Base-by-base conservation (phyloP, 768 basidiomycete species). In the Paxillus rubicundulus region DNA sequence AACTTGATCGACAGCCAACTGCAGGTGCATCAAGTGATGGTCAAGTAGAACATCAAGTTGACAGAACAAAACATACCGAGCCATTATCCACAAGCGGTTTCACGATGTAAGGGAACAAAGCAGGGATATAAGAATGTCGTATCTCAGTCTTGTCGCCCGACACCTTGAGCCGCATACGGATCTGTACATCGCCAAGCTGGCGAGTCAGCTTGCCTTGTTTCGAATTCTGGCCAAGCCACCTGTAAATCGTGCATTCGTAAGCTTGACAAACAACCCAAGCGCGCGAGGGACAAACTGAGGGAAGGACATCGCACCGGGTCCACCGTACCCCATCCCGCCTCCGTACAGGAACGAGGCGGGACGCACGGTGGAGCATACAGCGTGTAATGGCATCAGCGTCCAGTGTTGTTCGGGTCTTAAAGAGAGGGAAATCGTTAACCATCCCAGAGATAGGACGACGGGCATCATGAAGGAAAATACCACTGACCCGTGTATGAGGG, bases 171-270 rank as follows among this genome's bases (percentile, higher is more conserved):
- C 97, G 86, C 97, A 98, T 97, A 45, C 88, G 87, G 40, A 92
- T 89, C 69, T 98, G 96, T 9, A 98, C 85, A 53, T 99, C 97
- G 34, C 80, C 81, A 16, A 99, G 76, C 57, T 89, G 86, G 34
- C 95, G 81, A 49, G 66, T 75, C 1, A 98, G 79, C 62, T 96
- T 97, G 57, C 63, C 77, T 68, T 90, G 87, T 64, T 95, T 96
- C 52, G 97, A 98, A 70, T 98, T 98, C 65, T 98, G 93, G 9
- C 96, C 96, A 12, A 99, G 84, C 92, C 93, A 99, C 63, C 95
- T 98, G 60, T 3, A 38, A 21, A 56, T 37, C 16, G 13, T 10
- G 49, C 49, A 13, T 36, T 10, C 42, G 8, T 47, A 41, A 47
- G 34, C 21, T n/a, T 4, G 16, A 50, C 10, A 6, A 20, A 7